Conservation (phyloP, 179 eudicot species). For the Carnegiea gigantea region DNA sequence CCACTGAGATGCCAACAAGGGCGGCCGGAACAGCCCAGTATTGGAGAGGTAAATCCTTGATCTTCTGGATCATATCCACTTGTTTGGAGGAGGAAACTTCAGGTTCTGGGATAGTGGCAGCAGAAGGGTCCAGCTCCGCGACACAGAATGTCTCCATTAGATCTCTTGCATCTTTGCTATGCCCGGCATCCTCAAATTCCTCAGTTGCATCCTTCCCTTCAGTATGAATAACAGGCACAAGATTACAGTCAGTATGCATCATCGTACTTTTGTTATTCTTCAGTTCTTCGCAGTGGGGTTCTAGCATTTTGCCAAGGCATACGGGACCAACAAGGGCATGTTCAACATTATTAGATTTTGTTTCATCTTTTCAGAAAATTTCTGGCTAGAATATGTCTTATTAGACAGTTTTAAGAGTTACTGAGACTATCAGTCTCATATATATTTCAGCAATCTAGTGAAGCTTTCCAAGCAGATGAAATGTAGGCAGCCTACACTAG, state of each 20-base stretch:
- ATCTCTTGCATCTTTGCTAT: constrained; percentile 43
- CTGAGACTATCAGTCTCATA: neutral
- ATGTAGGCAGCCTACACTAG: neutral
- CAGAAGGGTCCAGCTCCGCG: constrained; percentile 35
- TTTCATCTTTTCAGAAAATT: neutral
- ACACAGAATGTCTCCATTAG: constrained; percentile 37
- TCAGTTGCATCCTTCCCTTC: constrained; percentile 18
- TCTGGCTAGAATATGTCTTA: neutral
- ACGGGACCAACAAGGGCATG: too few relatives aligned
- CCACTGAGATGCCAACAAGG: constrained; percentile 53
- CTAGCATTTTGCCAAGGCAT: neutral
- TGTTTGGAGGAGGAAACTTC: constrained; percentile 26
- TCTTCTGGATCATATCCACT: constrained; percentile 30
- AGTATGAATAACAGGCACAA: neutral
- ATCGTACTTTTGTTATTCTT: neutral
- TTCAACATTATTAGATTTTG: too few relatives aligned
- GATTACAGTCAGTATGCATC: neutral
- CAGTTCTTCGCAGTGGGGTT: neutral
- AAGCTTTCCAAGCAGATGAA: neutral
- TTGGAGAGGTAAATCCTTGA: constrained; percentile 49
- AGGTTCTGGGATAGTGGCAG: constrained; percentile 49
- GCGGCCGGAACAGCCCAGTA: constrained; percentile 64
- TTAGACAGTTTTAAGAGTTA: neutral
- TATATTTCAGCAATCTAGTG: neutral
- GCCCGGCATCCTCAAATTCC: constrained; percentile 47